Conservation (phyloP, 1,284 basidiomycete species). For the Athelia psychrophila region DNA sequence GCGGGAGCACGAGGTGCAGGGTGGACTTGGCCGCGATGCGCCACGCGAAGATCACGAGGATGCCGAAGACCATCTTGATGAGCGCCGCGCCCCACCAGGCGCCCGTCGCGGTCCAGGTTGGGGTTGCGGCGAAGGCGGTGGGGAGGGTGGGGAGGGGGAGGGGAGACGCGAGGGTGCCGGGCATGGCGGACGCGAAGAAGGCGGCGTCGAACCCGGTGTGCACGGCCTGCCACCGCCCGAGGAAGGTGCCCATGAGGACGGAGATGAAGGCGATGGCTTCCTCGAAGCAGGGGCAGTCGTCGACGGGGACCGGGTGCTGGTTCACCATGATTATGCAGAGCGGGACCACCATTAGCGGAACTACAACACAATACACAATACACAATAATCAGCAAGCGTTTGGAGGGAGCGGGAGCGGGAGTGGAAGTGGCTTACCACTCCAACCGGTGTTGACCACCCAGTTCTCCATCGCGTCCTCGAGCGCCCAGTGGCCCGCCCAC, state of each 20-base stretch:
- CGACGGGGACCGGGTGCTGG: conserved; percentile 89
- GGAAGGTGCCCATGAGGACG: conserved; percentile 75
- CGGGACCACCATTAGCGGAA: conserved; percentile 68
- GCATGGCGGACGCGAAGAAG: conserved; percentile 45
- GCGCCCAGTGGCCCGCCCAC: conserved; percentile 54
- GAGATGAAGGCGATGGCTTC: conserved; percentile 93
- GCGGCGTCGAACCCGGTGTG: conserved; percentile 31
- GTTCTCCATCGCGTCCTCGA: conserved; percentile 37
- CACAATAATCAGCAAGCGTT: too few species aligned
- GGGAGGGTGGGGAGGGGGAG: conserved; percentile 42
- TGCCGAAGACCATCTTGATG: conserved; percentile 64
- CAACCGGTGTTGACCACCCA: conserved; percentile 53
- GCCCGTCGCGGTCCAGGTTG: conserved; percentile 44
- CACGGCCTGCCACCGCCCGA: conserved; percentile 62
- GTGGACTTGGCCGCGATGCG: conserved; percentile 80
- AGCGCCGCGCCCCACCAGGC: conserved; percentile 57
- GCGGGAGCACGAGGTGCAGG: conserved; percentile 75
- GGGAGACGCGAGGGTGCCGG: conserved; percentile 44
- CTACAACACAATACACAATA: too few species aligned
- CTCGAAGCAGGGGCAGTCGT: conserved; percentile 98
- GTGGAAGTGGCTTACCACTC: conserved; percentile 38
- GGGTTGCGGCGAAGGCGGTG: conserved; percentile 35
- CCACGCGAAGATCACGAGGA: conserved; percentile 79
- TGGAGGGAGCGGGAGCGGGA: neutral
- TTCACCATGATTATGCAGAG: conserved; percentile 76